A percentile compares a stretch with the other conserved stretches of the same genome.
Evolutionary conservation across 2,329 filamentous ascomycete species (phyloP).

Genomic region (Penicillium sp.): DNA sequence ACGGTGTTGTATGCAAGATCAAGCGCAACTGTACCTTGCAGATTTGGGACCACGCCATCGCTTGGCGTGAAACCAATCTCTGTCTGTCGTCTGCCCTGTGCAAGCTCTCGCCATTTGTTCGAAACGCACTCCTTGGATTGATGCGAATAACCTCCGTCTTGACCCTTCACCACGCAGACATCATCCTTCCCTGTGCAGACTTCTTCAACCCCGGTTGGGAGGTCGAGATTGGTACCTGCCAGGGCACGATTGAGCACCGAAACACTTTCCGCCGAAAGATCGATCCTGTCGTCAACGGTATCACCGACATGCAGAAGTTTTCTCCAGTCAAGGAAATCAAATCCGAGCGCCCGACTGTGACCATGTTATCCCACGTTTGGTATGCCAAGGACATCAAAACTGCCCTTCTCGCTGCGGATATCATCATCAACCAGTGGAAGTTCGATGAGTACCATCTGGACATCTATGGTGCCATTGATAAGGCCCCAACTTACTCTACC

Average conservation of each 20-base stretch:
- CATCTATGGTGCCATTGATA: conserved; percentile 57
- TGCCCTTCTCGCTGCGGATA: conserved; percentile 54
- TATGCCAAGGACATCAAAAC: conserved; percentile 56
- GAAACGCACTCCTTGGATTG: conserved; percentile 42
- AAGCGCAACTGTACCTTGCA: conserved; percentile 52
- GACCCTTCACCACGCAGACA: conserved; percentile 50
- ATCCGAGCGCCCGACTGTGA: conserved; percentile 52
- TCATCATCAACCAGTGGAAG: conserved; percentile 59
- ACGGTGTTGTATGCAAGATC: conserved; percentile 55
- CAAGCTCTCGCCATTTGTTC: conserved; percentile 43
- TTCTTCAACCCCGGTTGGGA: conserved; percentile 60
- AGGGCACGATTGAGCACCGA: conserved; percentile 49
- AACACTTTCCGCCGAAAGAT: conserved; percentile 53
- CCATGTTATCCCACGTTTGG: conserved; percentile 54
- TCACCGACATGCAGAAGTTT: conserved; percentile 57
- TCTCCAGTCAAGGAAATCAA: conserved; percentile 52
- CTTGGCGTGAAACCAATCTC: conserved; percentile 50
- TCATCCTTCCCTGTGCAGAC: conserved; percentile 50
- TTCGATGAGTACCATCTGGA: conserved; percentile 56
- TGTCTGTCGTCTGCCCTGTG: conserved; percentile 45
- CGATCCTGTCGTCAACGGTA: conserved; percentile 58
- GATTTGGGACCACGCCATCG: conserved; percentile 58
- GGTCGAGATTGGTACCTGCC: conserved; percentile 51
- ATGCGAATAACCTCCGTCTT: conserved; percentile 44
- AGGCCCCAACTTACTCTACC: conserved; percentile 53